These are phyloP conservation scores for Pestalotiopsis sp. DNA, from an alignment of 2,329 filamentous ascomycete species.

Conservation along the genomic window DNA sequence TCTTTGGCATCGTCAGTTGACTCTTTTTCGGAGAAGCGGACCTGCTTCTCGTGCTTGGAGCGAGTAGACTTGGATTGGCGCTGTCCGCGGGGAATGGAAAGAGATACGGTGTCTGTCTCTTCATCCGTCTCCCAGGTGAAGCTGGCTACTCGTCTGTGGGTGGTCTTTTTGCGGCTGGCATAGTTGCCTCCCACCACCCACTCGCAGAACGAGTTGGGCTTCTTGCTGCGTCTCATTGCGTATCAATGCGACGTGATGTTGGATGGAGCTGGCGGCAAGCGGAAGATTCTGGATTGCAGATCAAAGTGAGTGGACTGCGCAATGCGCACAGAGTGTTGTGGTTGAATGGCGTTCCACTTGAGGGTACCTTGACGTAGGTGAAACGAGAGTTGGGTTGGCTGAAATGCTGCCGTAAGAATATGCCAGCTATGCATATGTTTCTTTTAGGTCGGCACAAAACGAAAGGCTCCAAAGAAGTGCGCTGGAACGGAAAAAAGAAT, in stretches of 20 bases:
- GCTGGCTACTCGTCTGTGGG: constrained; percentile 25
- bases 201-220: constrained; percentile 39
- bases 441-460: background rate
- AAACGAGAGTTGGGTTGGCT: background rate
- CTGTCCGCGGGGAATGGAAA: constrained; percentile 48
- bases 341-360: background rate
- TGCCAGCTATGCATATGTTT: background rate
- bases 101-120: constrained; percentile 46
- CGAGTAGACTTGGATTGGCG: constrained; percentile 21
- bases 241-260: background rate
- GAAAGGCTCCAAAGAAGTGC: background rate
- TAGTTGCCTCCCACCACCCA: constrained; percentile 44
- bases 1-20: constrained; percentile 18
- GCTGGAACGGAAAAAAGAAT: background rate
- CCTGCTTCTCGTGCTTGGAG: constrained; percentile 15
- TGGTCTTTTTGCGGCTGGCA: constrained; percentile 11
- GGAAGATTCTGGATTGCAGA: background rate
- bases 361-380: background rate
- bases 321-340: no score
- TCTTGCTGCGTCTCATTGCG: background rate
- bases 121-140: constrained; percentile 55
- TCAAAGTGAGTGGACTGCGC: background rate
- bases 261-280: no score
- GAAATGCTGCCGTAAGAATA: background rate
- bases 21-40: constrained; percentile 32